phyloP scores from a whole-genome alignment of 139 green algal species.

The Mychonastes homosphaera region DNA sequence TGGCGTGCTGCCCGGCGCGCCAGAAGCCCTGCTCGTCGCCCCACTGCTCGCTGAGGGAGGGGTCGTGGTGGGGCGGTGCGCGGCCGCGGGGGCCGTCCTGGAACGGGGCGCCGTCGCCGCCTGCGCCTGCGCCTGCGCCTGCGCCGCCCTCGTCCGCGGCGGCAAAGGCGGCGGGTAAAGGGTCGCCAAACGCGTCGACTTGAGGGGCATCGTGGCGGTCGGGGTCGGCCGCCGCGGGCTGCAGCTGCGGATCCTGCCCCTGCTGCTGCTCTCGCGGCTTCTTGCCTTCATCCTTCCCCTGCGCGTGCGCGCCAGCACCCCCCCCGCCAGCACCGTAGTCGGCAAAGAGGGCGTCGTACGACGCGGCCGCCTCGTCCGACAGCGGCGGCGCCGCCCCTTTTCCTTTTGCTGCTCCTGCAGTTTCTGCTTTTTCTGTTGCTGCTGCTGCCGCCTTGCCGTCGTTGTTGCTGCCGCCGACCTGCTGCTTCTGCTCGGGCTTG shows the following conservation, averaged over 20 bases:
- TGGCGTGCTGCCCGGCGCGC: background rate
- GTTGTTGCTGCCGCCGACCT: constrained; percentile 12
- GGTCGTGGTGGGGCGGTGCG: background rate
- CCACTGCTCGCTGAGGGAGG: no score
- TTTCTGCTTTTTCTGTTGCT: constrained; percentile 13
- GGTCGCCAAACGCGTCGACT: background rate
- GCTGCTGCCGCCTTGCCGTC: no score
- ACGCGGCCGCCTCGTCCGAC: no score
- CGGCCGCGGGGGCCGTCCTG: no score
- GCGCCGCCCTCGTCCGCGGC: no score
- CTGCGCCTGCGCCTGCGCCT: no score
- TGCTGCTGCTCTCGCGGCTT: background rate
- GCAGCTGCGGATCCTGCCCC: constrained; percentile 7
- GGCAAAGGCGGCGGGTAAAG: no score
- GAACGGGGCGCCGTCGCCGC: no score
- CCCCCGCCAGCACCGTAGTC: background rate
- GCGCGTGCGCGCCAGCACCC: background rate
- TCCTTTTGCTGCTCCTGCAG: background rate
- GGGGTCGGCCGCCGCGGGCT: background rate
- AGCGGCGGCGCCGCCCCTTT: background rate
- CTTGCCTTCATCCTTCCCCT: background rate
- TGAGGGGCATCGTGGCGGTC: background rate
- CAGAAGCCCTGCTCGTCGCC: constrained; percentile 3
- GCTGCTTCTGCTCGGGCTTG: constrained; percentile 10
- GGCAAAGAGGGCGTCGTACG: background rate